Percentiles rank a stretch among this genome's conserved stretches.
These are phyloP conservation scores for Elsinoe fawcettii DNA, from an alignment of 2,329 filamentous ascomycete species.

Conservation along the genomic window DNA sequence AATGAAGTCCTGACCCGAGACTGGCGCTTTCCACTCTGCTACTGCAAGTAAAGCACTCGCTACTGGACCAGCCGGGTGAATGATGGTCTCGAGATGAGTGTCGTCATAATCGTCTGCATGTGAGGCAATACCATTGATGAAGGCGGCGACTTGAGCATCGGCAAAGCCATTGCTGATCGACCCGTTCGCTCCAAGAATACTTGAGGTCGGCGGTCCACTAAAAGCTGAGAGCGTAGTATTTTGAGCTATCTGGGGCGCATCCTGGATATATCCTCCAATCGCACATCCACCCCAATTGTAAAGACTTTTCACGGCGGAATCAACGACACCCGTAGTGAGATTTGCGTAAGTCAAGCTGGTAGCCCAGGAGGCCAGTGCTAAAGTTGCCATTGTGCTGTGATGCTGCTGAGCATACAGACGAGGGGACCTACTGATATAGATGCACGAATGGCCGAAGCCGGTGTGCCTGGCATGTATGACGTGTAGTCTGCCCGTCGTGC, in stretches of 20 bases:
- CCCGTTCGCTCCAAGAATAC: slow-evolving; percentile 31
- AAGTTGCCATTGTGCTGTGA: slow-evolving; percentile 37
- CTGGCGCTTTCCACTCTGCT: slow-evolving; percentile 34
- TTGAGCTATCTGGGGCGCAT: slow-evolving; percentile 36
- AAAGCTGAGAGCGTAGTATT: slow-evolving; percentile 31
- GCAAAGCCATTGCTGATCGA: slow-evolving; percentile 24
- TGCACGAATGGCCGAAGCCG: not conserved
- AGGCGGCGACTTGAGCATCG: slow-evolving; percentile 44
- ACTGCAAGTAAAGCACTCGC: slow-evolving; percentile 44
- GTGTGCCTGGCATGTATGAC: not conserved
- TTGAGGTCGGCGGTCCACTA: slow-evolving; percentile 32
- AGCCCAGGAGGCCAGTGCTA: slow-evolving; percentile 43
- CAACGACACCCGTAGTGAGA: slow-evolving; percentile 36
- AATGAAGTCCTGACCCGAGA: slow-evolving; percentile 43
- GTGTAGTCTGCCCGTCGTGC: not conserved
- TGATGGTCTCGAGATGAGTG: slow-evolving; percentile 49
- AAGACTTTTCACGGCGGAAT: slow-evolving; percentile 41
- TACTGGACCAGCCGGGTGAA: slow-evolving; percentile 48
- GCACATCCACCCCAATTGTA: slow-evolving; percentile 51
- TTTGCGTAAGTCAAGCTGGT: slow-evolving; percentile 34
- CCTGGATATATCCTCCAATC: slow-evolving; percentile 43
- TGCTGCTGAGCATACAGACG: not conserved
- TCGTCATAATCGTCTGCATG: slow-evolving; percentile 53
- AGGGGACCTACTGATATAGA: not conserved
- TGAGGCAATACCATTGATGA: slow-evolving; percentile 49